Percentiles rank a stretch among this genome's conserved stretches.
phyloP scores from a whole-genome alignment of 352 stramenopile species.

The Phytophthora meadii region DNA sequence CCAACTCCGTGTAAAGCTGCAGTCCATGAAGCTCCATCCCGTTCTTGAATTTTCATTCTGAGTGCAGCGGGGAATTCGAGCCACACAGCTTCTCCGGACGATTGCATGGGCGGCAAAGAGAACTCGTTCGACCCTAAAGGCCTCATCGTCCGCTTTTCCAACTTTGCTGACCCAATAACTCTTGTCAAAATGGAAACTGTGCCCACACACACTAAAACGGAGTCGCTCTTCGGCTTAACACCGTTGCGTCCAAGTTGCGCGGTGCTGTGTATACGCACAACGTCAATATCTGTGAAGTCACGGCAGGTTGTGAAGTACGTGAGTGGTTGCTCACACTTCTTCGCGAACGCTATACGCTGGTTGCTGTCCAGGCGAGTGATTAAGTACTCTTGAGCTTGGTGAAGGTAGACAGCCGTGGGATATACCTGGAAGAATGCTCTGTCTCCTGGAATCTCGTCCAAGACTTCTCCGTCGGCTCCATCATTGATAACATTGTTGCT shows the following conservation, averaged over 20 bases:
- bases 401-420: constrained; percentile 91
- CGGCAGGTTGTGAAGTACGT: constrained; percentile 90
- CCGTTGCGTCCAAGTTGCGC: constrained; percentile 6
- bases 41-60: constrained; percentile 46
- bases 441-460: constrained; percentile 90
- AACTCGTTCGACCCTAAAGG: constrained; percentile 92
- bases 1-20: constrained; percentile 83
- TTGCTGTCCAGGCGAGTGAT: constrained; percentile 86
- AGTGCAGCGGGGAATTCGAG: constrained; percentile 88
- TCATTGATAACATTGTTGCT: constrained; percentile 51
- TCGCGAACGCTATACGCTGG: constrained; percentile 71
- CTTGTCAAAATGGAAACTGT: constrained; percentile 79
- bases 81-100: constrained; percentile 95
- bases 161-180: constrained; percentile 86
- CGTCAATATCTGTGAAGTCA: constrained; percentile 90
- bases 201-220: constrained; percentile 59
- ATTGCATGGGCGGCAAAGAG: constrained; percentile 95
- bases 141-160: constrained; percentile 84
- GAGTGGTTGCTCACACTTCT: constrained; percentile 63
- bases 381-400: constrained; percentile 92
- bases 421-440: constrained; percentile 93
- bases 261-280: constrained; percentile 72
- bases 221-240: constrained; percentile 15
- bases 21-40: constrained; percentile 44
- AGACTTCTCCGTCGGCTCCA: constrained; percentile 37